Percentiles rank a stretch among this genome's conserved stretches.
These are phyloP conservation scores for Salvia rosmarinus DNA, from an alignment of 257 asterid genomes.

Conservation along the genomic window DNA sequence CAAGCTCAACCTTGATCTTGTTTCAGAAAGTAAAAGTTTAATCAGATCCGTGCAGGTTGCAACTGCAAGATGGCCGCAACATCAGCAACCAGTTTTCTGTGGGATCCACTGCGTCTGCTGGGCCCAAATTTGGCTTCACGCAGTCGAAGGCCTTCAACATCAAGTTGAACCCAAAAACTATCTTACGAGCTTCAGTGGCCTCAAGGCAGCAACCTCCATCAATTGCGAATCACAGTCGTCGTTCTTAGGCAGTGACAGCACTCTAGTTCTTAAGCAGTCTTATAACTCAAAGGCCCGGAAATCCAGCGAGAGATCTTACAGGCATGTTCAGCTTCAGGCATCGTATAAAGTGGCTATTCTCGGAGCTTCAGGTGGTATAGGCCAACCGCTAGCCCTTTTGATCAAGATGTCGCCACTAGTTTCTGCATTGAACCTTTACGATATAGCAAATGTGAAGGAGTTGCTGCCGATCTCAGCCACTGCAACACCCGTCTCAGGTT, in stretches of 20 bases:
- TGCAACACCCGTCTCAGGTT: slow-evolving; percentile 87
- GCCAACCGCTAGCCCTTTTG: slow-evolving; percentile 83
- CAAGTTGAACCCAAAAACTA: slow-evolving; percentile 48
- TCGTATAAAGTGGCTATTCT: slow-evolving; percentile 85
- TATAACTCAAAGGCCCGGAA: slow-evolving; percentile 45
- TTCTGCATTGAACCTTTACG: slow-evolving; percentile 66
- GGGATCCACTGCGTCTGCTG: slow-evolving; percentile 57
- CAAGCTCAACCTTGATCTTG: not conserved
- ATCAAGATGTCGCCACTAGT: slow-evolving; percentile 91
- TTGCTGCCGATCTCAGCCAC: slow-evolving; percentile 87
- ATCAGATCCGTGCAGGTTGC: slow-evolving; percentile 45
- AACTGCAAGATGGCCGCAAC: slow-evolving; percentile 65
- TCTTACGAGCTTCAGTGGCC: slow-evolving; percentile 61
- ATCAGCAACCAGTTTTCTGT: slow-evolving; percentile 58
- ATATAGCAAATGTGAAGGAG: slow-evolving; percentile 83
- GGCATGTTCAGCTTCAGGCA: slow-evolving; percentile 67
- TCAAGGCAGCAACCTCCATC: slow-evolving; percentile 48
- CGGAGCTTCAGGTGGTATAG: slow-evolving; percentile 90
- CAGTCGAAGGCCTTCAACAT: slow-evolving; percentile 58
- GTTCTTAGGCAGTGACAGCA: slow-evolving; percentile 58
- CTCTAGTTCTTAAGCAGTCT: slow-evolving; percentile 44
- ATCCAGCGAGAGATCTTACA: slow-evolving; percentile 40
- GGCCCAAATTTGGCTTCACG: slow-evolving; percentile 48
- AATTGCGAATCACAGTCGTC: slow-evolving; percentile 50
- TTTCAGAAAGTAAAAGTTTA: not conserved